A percentile compares a stretch with the other conserved stretches of the same genome.
phyloP scores from a whole-genome alignment of 441 rosid species.

The Rhodomyrtus psidioides region DNA sequence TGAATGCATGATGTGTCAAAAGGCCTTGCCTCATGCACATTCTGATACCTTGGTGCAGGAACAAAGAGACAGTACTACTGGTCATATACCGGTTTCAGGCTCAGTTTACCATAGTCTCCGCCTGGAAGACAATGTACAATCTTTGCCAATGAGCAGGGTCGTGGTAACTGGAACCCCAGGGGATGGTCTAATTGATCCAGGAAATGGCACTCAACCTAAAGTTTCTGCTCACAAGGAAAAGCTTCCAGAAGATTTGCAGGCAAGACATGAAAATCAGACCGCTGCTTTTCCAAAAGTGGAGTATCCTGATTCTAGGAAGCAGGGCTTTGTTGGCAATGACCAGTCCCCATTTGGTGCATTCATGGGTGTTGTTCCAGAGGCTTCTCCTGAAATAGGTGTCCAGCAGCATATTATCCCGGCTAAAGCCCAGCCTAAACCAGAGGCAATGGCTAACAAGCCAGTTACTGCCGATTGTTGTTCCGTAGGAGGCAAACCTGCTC shows the following conservation, averaged over 20 bases:
- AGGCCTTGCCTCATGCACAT: slow-evolving; percentile 66
- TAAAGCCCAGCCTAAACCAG: slow-evolving; percentile 28
- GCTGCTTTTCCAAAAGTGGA: slow-evolving; percentile 5
- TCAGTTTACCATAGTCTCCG: slow-evolving; percentile 38
- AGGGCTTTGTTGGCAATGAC: slow-evolving; percentile 16
- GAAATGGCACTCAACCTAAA: slow-evolving; percentile 16
- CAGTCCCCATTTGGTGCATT: slow-evolving; percentile 19
- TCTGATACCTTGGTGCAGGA: slow-evolving; percentile 43
- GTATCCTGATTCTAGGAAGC: slow-evolving; percentile 21
- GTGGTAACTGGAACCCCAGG: slow-evolving; percentile 23
- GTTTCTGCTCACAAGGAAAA: slow-evolving; percentile 20
- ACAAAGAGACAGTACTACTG: slow-evolving; percentile 19
- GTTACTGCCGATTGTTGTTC: slow-evolving; percentile 10
- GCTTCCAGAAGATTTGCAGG: slow-evolving; percentile 21
- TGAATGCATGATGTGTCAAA: slow-evolving; percentile 54
- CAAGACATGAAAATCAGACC: slow-evolving; percentile 19
- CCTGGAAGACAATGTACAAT: slow-evolving; percentile 23
- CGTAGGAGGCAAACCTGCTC: slow-evolving; percentile 16
- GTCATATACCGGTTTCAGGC: slow-evolving; percentile 15
- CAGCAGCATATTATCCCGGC: slow-evolving; percentile 17
- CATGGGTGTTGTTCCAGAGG: slow-evolving; percentile 15
- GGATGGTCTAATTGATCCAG: slow-evolving; percentile 29
- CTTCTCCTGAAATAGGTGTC: slow-evolving; percentile 22
- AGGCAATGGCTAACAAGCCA: slow-evolving; percentile 16
- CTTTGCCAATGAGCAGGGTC: slow-evolving; percentile 18